These are phyloP conservation scores for Fusarium decemcellulare DNA, from an alignment of 2,329 filamentous ascomycete genomes.

Conservation along the genomic window DNA sequence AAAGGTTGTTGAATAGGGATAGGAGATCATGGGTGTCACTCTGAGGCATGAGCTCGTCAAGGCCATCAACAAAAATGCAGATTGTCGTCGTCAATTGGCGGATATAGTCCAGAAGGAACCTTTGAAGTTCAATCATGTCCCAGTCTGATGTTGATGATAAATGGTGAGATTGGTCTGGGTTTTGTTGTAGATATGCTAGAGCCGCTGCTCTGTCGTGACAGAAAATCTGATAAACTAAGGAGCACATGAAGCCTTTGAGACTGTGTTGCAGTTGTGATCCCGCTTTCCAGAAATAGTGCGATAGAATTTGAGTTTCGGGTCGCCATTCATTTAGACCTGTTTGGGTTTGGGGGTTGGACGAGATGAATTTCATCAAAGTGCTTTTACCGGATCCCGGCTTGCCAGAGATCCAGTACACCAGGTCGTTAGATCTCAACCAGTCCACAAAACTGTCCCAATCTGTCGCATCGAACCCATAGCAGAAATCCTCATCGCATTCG, in stretches of 20 bases:
- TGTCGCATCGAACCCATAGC: no score
- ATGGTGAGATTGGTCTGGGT: neutral
- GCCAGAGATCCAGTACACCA: conserved; percentile 49
- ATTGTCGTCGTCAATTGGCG: neutral
- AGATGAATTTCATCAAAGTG: conserved; percentile 50
- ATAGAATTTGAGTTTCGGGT: conserved; percentile 15
- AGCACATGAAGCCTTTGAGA: conserved; percentile 33
- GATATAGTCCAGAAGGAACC: neutral
- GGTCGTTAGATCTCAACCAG: conserved; percentile 27
- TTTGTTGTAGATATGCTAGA: neutral
- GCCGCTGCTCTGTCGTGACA: neutral
- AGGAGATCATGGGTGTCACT: neutral
- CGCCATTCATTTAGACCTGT: conserved; percentile 39
- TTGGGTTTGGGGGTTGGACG: conserved; percentile 25
- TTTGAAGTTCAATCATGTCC: conserved; percentile 9
- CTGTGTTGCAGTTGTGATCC: conserved; percentile 45
- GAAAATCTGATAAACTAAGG: neutral
- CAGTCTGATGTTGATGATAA: conserved; percentile 21
- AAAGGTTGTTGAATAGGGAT: neutral
- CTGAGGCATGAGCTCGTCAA: conserved; percentile 22
- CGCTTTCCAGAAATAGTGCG: conserved; percentile 51
- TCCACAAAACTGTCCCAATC: conserved; percentile 4
- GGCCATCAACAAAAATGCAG: conserved; percentile 38
- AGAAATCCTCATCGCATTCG: no score
- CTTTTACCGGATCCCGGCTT: conserved; percentile 53